Conservation (phyloP, 2,329 filamentous ascomycete species). For the Pseudocercospora musae region DNA sequence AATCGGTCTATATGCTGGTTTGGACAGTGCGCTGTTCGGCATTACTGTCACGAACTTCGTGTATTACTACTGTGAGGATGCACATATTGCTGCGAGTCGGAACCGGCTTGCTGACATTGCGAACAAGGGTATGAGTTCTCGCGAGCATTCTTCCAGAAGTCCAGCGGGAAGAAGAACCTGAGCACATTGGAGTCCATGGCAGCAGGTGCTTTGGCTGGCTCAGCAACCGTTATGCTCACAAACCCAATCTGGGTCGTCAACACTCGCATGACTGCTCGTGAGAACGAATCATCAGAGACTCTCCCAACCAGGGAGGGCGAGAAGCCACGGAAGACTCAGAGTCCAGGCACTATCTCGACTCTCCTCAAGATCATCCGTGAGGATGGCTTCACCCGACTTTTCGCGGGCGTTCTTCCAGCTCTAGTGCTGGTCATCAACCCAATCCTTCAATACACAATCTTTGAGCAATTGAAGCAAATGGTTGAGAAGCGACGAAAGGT, state of each 20-base stretch:
- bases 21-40: slow-evolving; percentile 92
- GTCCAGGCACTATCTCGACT: slow-evolving; percentile 74
- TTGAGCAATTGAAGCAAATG: slow-evolving; percentile 93
- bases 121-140: slow-evolving; percentile 85
- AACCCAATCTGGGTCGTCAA: slow-evolving; percentile 99
- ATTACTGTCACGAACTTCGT: slow-evolving; percentile 99
- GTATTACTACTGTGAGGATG: slow-evolving; percentile 82
- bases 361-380: slow-evolving; percentile 75
- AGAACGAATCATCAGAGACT: slow-evolving; percentile 51
- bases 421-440: slow-evolving; percentile 95
- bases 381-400: slow-evolving; percentile 81
- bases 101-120: slow-evolving; percentile 4
- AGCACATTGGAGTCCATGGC: slow-evolving; percentile 93
- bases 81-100: background rate
- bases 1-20: slow-evolving; percentile 82
- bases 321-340: slow-evolving; percentile 47
- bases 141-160: slow-evolving; percentile 75
- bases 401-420: slow-evolving; percentile 87
- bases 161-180: slow-evolving; percentile 73
- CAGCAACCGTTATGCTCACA: slow-evolving; percentile 89
- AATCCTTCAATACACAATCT: slow-evolving; percentile 97
- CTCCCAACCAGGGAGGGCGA: slow-evolving; percentile 39
- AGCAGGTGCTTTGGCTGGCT: slow-evolving; percentile 88
- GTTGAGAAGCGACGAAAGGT: slow-evolving; percentile 75
- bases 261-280: slow-evolving; percentile 92